Base-by-base conservation (phyloP, 345 rosid genomes). In the Turritis glabra region DNA sequence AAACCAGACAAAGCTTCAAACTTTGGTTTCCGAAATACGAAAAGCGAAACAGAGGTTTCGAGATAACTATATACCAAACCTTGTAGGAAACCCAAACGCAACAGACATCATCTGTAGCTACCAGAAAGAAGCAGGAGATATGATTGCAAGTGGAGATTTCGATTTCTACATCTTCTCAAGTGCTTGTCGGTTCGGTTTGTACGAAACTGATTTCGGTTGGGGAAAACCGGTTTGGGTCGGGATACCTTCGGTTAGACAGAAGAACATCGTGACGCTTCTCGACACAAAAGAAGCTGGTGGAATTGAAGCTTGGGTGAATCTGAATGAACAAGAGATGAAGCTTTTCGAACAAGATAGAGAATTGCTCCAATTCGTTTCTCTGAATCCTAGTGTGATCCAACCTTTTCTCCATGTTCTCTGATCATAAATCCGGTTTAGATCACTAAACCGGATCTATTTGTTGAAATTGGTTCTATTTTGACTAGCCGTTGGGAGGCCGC, bases 211-310 rank as follows among this genome's bases (percentile, higher is more conserved):
- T 76, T 81, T 81, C 43, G 81, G 84, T 54, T 79, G 77, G 81
- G 84, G 84, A 3, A 76, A 69, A 48, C 84, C 84, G 52, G 65
- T 67, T n/a, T 84, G 86, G 86, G 60, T 76, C 0, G 78, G 58
- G 14, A 2, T 74, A 17, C 76, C 81, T 7, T 8, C 35, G 32
- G 48, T 73, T 26, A 30, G 65, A 19, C 75, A 73, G 68, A 79
- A 73, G 71, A 83, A 88, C 67, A 73, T 81, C 15, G 71, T 86
- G 48, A 75, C 81, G 9, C 84, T 86, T 65, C 46, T 74, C 2
- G 80, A 77, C 61, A 71, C 77, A 5, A 77, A 65, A 22, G 73
- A 79, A 60, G 77, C 54, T 5, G 76, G 74, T 35, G 86, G 80
- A 10, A 73, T 79, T 4, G 85, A 84, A 73, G 83, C 77, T 7